phyloP scores from a whole-genome alignment of 2,329 filamentous ascomycete genomes.

The Davidsoniella neocaledoniae region DNA sequence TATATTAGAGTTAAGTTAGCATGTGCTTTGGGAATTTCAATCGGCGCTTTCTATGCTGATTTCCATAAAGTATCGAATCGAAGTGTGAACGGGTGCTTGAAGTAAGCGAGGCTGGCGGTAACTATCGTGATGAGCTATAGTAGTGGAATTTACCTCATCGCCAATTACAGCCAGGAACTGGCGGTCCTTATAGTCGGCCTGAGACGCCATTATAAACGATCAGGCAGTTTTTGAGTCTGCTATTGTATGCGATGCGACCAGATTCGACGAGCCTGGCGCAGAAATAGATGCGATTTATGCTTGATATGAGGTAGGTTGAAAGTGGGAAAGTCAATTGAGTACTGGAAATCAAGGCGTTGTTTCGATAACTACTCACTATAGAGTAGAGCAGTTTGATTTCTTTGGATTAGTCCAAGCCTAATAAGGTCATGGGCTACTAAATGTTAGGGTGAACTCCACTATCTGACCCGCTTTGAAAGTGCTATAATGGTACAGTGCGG shows the following conservation, averaged over 20 bases:
- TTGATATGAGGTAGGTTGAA: not conserved
- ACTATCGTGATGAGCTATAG: not conserved
- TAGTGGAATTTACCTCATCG: conserved; percentile 51
- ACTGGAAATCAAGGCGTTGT: too few species aligned
- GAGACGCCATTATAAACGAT: conserved; percentile 27
- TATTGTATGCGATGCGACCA: too few species aligned
- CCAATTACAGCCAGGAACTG: conserved; percentile 96
- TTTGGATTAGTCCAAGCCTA: too few species aligned
- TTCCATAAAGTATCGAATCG: not conserved
- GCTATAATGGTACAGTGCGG: too few species aligned
- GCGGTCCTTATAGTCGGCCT: conserved; percentile 59
- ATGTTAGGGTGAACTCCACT: too few species aligned
- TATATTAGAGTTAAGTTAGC: conserved; percentile 2
- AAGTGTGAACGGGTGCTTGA: not conserved
- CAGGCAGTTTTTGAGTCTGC: too few species aligned
- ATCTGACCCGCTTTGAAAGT: too few species aligned
- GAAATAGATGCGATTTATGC: not conserved
- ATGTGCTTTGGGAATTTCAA: too few species aligned
- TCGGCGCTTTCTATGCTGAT: conserved; percentile 13
- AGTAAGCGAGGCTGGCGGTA: not conserved
- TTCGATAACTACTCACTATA: too few species aligned
- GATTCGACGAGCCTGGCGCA: not conserved
- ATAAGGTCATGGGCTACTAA: too few species aligned
- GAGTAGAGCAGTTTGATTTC: too few species aligned
- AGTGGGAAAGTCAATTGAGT: too few species aligned